These are phyloP conservation scores for Trichoderma oligosporum DNA, from an alignment of 2,329 filamentous ascomycete species.

Conservation along the genomic window DNA sequence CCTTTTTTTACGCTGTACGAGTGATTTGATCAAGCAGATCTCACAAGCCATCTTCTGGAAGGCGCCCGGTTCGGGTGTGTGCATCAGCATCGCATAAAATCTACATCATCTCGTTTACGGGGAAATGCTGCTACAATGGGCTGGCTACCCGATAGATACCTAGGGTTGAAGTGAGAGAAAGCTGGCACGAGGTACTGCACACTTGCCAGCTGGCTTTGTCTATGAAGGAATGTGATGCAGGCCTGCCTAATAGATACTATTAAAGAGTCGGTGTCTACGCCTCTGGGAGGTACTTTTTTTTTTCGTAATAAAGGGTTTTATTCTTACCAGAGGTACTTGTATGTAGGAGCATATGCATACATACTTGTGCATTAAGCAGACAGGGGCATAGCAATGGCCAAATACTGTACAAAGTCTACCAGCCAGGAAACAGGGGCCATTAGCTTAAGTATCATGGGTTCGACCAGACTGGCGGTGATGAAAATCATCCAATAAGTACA, in stretches of 20 bases:
- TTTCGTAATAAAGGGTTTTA: neutral
- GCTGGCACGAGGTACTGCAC: neutral
- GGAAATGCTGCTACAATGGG: neutral
- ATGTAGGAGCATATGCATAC: neutral
- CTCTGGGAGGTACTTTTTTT: slow-evolving; percentile 2
- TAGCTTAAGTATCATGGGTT: neutral
- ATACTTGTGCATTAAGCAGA: slow-evolving; percentile 7
- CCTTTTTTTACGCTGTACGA: neutral
- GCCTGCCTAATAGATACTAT: slow-evolving; percentile 1
- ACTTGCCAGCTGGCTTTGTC: neutral
- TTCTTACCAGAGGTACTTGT: too few species aligned
- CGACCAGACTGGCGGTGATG: slow-evolving; percentile 15
- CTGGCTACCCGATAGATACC: slow-evolving; percentile 8
- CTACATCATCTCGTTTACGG: neutral
- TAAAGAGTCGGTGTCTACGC: slow-evolving; percentile 10
- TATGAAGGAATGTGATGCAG: slow-evolving; percentile 3
- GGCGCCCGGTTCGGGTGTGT: neutral
- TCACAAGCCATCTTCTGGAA: slow-evolving; percentile 7
- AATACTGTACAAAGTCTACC: neutral
- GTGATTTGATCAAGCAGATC: neutral
- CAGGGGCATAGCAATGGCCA: neutral
- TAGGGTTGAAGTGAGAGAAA: neutral
- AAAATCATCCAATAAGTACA: neutral
- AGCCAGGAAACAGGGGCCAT: slow-evolving; percentile 1
- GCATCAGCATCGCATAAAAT: neutral